These are phyloP conservation scores for Aureobasidium sp. DNA, from an alignment of 2,329 filamentous ascomycete species.

Conservation along the genomic window DNA sequence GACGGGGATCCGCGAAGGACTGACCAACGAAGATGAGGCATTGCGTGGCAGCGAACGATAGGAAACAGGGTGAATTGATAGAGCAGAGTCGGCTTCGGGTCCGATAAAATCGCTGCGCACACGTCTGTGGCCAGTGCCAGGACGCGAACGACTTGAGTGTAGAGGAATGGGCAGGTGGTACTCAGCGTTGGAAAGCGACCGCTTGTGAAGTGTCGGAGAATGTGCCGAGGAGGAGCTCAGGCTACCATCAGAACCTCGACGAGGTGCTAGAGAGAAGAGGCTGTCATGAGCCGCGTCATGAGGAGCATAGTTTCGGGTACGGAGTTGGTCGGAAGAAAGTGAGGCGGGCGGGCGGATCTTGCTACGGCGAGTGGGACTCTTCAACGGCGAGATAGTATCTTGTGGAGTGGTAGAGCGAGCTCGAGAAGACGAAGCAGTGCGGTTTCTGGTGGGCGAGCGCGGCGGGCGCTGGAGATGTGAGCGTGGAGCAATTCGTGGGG, in stretches of 20 bases:
- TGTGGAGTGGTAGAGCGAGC: not conserved
- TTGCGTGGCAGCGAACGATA: not conserved
- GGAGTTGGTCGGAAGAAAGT: not conserved
- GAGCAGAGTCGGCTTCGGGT: not conserved
- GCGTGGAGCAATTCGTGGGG: not conserved
- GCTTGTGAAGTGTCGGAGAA: conserved; percentile 12
- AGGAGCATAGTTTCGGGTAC: not conserved
- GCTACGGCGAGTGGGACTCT: conserved; percentile 9
- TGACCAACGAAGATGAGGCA: conserved; percentile 4
- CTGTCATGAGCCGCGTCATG: conserved; percentile 5
- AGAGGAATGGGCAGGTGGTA: not conserved
- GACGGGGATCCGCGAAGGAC: conserved; percentile 27
- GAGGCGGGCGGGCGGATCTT: not conserved
- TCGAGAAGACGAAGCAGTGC: not conserved
- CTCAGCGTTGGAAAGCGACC: conserved; percentile 15
- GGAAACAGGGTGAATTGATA: not conserved
- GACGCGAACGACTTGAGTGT: not conserved
- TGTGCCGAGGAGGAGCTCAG: conserved; percentile 28
- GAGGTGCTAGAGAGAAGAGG: not conserved
- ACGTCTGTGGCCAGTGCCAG: conserved; percentile 1
- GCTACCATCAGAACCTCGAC: conserved; percentile 67
- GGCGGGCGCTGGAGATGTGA: conserved; percentile 4
- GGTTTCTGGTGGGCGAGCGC: not conserved
- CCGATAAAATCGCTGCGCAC: not conserved
- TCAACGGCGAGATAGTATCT: conserved; percentile 5